Evolutionary conservation across 805 yeast species (phyloP).

Genomic region (Nakazawaea wickerhamii): DNA sequence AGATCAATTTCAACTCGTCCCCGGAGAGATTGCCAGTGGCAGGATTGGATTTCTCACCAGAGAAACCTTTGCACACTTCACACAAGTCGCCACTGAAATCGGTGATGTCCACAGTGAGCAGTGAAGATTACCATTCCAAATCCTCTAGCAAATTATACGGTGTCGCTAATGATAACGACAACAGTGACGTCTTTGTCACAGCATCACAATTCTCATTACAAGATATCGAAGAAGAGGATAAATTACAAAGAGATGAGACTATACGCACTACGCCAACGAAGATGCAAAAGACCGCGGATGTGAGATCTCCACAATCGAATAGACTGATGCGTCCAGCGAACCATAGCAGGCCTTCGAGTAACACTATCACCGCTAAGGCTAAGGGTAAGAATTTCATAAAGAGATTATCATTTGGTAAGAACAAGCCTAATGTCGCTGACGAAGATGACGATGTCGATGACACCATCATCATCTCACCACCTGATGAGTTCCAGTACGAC

Average conservation of each 20-base stretch:
- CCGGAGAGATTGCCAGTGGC: neutral
- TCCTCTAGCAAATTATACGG: conserved; percentile 14
- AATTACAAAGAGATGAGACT: conserved; percentile 1
- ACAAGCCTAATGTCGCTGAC: neutral
- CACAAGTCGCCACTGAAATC: conserved; percentile 11
- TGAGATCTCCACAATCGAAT: neutral
- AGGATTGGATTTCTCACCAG: conserved; percentile 4
- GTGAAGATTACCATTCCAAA: conserved; percentile 8
- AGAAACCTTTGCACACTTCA: neutral
- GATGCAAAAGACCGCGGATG: neutral
- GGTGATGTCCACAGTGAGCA: conserved; percentile 2
- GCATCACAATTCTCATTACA: conserved; percentile 30
- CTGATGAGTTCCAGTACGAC: conserved; percentile 3
- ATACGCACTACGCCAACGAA: neutral
- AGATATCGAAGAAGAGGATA: conserved; percentile 10
- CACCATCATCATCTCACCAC: neutral
- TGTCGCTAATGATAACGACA: conserved; percentile 21
- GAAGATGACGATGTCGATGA: neutral
- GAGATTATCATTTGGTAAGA: conserved; percentile 10
- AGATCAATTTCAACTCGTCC: conserved; percentile 8
- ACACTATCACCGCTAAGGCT: neutral
- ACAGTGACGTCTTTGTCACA: conserved; percentile 31
- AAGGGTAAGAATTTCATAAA: conserved; percentile 9
- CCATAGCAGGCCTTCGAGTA: neutral
- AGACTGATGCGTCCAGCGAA: neutral